phyloP scores from a whole-genome alignment of 2,329 filamentous ascomycete species.

The Talaromyces verruculosus region DNA sequence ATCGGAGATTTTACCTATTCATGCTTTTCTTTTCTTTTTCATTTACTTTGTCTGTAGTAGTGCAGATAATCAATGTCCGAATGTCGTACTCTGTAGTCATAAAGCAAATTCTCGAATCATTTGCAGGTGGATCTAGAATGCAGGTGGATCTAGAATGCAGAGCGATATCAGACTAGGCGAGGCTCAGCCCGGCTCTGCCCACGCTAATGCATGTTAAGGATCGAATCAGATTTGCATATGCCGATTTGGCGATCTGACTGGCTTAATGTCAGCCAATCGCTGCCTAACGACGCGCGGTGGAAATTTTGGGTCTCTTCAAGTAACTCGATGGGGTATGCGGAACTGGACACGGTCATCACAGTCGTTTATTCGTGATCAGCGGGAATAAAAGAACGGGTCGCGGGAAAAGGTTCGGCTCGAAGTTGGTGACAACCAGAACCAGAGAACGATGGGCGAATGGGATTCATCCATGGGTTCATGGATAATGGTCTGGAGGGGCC shows the following conservation, averaged over 20 bases:
- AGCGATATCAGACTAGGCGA: slow-evolving; percentile 5
- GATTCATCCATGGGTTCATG: background rate
- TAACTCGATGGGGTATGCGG: background rate
- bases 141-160: slow-evolving; percentile 9
- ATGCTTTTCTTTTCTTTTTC: background rate
- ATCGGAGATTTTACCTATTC: slow-evolving; percentile 12
- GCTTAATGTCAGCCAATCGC: slow-evolving; percentile 13
- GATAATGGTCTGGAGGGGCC: background rate
- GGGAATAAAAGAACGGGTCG: slow-evolving; percentile 14
- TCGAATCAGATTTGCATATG: slow-evolving; percentile 20
- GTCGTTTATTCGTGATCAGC: slow-evolving; percentile 1
- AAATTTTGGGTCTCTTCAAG: background rate
- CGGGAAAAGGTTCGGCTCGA: slow-evolving; percentile 21
- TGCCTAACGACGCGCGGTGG: slow-evolving; percentile 1
- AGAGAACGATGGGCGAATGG: slow-evolving; percentile 9
- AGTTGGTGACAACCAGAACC: slow-evolving; percentile 12
- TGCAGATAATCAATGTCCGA: background rate
- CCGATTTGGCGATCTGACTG: slow-evolving; percentile 19
- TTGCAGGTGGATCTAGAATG: slow-evolving; percentile 4
- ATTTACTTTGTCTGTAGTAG: background rate
- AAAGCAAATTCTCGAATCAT: slow-evolving; percentile 5
- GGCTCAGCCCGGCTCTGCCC: slow-evolving; percentile 20
- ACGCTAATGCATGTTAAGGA: slow-evolving; percentile 21
- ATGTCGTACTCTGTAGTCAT: background rate
- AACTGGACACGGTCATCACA: background rate